Conservation (phyloP, 345 rosid species). For the Arabis hirsuta region DNA sequence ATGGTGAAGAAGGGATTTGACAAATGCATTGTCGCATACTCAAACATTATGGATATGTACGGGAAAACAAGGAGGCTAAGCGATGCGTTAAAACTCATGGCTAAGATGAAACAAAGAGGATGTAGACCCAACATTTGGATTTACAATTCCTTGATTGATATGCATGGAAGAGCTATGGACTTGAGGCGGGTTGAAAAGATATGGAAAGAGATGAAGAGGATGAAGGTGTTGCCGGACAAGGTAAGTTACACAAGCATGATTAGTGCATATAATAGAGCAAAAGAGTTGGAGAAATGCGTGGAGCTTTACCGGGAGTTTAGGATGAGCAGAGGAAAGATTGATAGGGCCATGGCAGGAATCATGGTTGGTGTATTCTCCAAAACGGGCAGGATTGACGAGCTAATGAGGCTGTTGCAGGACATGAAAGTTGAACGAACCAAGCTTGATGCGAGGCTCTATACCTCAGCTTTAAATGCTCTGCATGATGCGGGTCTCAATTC, state of each 20-base stretch:
- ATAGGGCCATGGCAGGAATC: slow-evolving; percentile 77
- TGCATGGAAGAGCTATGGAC: slow-evolving; percentile 76
- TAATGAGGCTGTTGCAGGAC: slow-evolving; percentile 72
- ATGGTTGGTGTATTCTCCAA: slow-evolving; percentile 90
- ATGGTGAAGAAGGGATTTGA: slow-evolving; percentile 75
- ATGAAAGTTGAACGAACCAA: slow-evolving; percentile 63
- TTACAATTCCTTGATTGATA: slow-evolving; percentile 79
- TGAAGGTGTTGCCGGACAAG: slow-evolving; percentile 70
- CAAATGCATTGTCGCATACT: slow-evolving; percentile 80
- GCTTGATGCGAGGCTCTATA: slow-evolving; percentile 68
- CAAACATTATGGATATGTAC: slow-evolving; percentile 76
- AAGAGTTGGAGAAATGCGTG: slow-evolving; percentile 64
- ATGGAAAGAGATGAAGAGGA: slow-evolving; percentile 86
- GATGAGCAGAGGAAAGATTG: slow-evolving; percentile 58
- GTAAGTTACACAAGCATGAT: slow-evolving; percentile 79
- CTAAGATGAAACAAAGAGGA: slow-evolving; percentile 78
- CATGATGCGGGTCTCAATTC: slow-evolving; percentile 73
- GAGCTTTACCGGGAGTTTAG: slow-evolving; percentile 66
- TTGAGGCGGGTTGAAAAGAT: slow-evolving; percentile 74
- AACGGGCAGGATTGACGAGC: slow-evolving; percentile 62
- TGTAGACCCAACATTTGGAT: slow-evolving; percentile 82
- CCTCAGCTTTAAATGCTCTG: slow-evolving; percentile 70
- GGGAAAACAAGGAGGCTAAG: slow-evolving; percentile 67
- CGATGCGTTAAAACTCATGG: slow-evolving; percentile 75
- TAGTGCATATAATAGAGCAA: slow-evolving; percentile 66